Percentiles rank a stretch among this genome's conserved stretches.
Evolutionary conservation across 2,329 filamentous ascomycete species (phyloP).

Genomic region (Sarocladium oryzae): DNA sequence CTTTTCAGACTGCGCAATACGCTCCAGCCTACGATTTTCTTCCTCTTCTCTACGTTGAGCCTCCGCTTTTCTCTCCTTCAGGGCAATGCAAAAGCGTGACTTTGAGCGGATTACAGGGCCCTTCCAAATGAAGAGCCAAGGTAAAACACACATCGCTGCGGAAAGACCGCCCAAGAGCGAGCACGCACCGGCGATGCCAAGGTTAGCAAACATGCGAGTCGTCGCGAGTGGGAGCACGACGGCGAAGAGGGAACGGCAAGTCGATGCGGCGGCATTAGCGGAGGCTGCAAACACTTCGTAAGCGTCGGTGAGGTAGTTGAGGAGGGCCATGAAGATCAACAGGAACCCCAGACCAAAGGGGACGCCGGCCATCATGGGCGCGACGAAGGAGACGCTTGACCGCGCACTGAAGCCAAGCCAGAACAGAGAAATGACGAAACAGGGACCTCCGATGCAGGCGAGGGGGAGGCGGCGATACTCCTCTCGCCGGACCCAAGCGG

Average conservation of each 20-base stretch:
- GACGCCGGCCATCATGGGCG: slow-evolving; percentile 53
- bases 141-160: slow-evolving; percentile 42
- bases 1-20: slow-evolving; percentile 17
- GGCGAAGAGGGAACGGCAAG: slow-evolving; percentile 87
- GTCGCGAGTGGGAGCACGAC: slow-evolving; percentile 59
- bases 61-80: slow-evolving; percentile 45
- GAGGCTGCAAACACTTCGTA: slow-evolving; percentile 63
- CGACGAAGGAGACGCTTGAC: slow-evolving; percentile 41
- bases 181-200: slow-evolving; percentile 44
- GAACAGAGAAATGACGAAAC: slow-evolving; percentile 50
- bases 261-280: slow-evolving; percentile 79
- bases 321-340: slow-evolving; percentile 56
- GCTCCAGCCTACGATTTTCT: slow-evolving; percentile 23
- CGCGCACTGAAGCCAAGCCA: slow-evolving; percentile 57
- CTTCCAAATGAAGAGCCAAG: slow-evolving; percentile 49
- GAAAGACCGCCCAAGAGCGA: slow-evolving; percentile 45
- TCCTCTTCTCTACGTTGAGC: slow-evolving; percentile 34
- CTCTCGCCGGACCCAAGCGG: slow-evolving; percentile 54
- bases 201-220: slow-evolving; percentile 38
- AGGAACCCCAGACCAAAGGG: slow-evolving; percentile 56
- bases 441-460: slow-evolving; percentile 62
- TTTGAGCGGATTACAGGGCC: slow-evolving; percentile 47
- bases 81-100: slow-evolving; percentile 55
- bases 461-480: slow-evolving; percentile 66
- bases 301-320: slow-evolving; percentile 62